Conservation (phyloP, 352 stramenopile species). For the Aphanomyces stellatus region DNA sequence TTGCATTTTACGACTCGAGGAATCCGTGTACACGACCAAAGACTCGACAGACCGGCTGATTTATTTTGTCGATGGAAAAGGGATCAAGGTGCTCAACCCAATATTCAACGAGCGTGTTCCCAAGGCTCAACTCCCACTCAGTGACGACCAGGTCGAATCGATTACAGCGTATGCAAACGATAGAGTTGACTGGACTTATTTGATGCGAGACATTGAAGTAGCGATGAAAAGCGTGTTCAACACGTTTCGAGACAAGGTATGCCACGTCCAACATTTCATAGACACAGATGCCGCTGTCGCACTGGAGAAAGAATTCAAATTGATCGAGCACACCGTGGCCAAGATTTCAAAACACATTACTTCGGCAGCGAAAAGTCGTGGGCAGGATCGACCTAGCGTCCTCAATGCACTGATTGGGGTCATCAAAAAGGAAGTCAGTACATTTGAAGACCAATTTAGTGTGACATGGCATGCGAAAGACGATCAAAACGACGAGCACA, state of each 20-base stretch:
- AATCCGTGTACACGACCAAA: background rate
- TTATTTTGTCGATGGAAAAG: background rate
- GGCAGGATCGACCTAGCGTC: background rate
- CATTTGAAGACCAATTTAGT: background rate
- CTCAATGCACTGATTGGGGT: background rate
- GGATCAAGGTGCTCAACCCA: background rate
- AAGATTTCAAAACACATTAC: background rate
- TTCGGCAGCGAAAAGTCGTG: background rate
- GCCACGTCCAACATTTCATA: background rate
- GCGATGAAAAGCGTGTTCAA: background rate
- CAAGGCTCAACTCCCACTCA: background rate
- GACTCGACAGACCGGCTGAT: background rate
- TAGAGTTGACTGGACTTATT: background rate
- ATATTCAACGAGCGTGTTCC: background rate
- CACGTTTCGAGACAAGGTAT: background rate
- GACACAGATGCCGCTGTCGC: background rate
- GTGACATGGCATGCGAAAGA: background rate
- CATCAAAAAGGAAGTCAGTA: background rate
- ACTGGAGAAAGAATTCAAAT: background rate
- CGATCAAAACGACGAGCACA: background rate
- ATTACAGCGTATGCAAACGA: background rate
- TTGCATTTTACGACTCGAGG: conserved; percentile 2
- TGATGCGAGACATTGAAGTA: background rate
- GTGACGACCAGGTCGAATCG: background rate
- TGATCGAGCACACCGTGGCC: background rate